Percentiles rank a stretch among this genome's conserved stretches.
Evolutionary conservation across 306 rosid species (phyloP).

Genomic region (Myrica gale): DNA sequence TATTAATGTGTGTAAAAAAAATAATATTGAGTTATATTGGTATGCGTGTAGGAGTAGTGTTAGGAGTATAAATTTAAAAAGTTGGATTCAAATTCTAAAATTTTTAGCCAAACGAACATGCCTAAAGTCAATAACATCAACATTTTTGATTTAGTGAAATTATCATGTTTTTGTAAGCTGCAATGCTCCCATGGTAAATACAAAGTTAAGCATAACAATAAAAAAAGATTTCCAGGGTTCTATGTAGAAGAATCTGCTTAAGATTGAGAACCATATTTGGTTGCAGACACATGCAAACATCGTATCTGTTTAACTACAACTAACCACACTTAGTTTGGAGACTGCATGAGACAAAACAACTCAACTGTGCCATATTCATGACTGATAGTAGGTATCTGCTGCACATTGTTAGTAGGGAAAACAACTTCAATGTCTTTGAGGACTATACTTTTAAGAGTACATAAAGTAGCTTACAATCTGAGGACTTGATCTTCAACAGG

Average conservation of each 20-base stretch:
- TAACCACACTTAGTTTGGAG: background rate
- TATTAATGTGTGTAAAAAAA: too few relatives aligned
- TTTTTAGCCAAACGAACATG: too few relatives aligned
- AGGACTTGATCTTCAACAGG: constrained; percentile 51
- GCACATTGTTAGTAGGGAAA: background rate
- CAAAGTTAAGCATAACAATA: background rate
- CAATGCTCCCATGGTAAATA: background rate
- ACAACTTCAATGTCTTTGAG: constrained; percentile 1
- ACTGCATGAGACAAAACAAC: background rate
- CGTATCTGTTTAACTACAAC: background rate
- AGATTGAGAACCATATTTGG: background rate
- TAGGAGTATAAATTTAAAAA: too few relatives aligned
- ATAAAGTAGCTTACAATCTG: constrained; percentile 49
- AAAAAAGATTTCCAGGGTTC: background rate
- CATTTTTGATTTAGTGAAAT: background rate
- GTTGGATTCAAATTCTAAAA: too few relatives aligned
- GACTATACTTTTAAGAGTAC: background rate
- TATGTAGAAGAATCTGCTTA: background rate
- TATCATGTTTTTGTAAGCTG: background rate
- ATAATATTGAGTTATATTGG: too few relatives aligned
- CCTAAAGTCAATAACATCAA: background rate
- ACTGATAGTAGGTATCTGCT: background rate
- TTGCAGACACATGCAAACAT: background rate
- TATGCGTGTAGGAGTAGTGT: too few relatives aligned
- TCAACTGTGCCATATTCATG: background rate